phyloP scores from a whole-genome alignment of 495 filamentous ascomycete genomes.

The Oidiodendron maius region DNA sequence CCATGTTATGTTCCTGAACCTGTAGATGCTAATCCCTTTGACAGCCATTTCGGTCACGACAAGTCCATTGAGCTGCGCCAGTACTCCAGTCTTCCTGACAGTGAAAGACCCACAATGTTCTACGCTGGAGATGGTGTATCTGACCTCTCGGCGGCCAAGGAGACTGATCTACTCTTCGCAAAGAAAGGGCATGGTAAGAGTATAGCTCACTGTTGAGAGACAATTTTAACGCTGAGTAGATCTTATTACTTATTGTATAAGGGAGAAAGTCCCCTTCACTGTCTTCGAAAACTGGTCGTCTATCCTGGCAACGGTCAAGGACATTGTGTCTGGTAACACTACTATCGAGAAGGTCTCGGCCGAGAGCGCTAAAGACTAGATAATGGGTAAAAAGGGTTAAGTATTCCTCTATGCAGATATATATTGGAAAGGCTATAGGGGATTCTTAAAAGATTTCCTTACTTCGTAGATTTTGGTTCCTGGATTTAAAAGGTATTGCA shows the following conservation, averaged over 20 bases:
- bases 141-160: conserved; percentile 78
- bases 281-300: conserved; percentile 72
- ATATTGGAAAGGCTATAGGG: too few relatives aligned
- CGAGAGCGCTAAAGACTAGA: conserved; percentile 12
- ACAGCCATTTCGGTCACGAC: conserved; percentile 83
- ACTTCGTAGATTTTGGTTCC: too few relatives aligned
- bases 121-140: conserved; percentile 91
- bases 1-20: neutral
- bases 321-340: conserved; percentile 58
- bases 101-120: conserved; percentile 66
- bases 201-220: neutral
- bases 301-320: conserved; percentile 68
- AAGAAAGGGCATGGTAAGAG: conserved; percentile 78
- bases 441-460: too few relatives aligned
- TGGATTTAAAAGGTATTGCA: too few relatives aligned
- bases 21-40: conserved; percentile 16
- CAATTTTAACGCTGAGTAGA: conserved; percentile 39
- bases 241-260: conserved; percentile 75
- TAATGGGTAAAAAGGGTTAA: conserved; percentile 5
- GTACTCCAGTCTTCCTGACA: conserved; percentile 65
- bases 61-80: conserved; percentile 83
- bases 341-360: conserved; percentile 19
- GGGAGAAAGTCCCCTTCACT: conserved; percentile 72
- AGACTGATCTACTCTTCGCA: conserved; percentile 86
- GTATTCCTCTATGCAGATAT: too few relatives aligned